These are phyloP conservation scores for Entonaema liquescens DNA, from an alignment of 495 filamentous ascomycete genomes.

Conservation along the genomic window DNA sequence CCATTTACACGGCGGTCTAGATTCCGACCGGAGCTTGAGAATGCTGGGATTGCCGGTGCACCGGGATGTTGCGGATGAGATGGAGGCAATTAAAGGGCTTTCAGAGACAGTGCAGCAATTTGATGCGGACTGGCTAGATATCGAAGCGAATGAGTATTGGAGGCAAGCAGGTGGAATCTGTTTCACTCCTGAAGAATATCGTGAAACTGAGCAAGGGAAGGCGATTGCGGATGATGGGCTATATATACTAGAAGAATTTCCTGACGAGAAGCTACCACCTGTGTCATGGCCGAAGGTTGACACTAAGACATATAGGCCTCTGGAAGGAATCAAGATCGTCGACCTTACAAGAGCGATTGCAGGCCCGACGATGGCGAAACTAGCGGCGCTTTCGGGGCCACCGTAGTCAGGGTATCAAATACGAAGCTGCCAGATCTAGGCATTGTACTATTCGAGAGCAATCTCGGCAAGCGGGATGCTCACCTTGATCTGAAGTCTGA, in stretches of 20 bases:
- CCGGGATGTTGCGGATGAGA: slow-evolving; percentile 39
- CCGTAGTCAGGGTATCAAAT: slow-evolving; percentile 67
- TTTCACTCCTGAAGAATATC: slow-evolving; percentile 57
- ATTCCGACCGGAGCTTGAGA: slow-evolving; percentile 54
- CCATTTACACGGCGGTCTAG: slow-evolving; percentile 62
- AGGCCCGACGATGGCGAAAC: slow-evolving; percentile 61
- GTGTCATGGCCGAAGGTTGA: slow-evolving; percentile 47
- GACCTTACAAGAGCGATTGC: slow-evolving; percentile 70
- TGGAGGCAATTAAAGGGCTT: slow-evolving; percentile 42
- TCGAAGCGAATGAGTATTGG: slow-evolving; percentile 56
- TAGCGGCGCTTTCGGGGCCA: slow-evolving; percentile 68
- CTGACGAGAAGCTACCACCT: slow-evolving; percentile 46
- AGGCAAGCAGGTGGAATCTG: slow-evolving; percentile 64
- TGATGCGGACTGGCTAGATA: slow-evolving; percentile 53
- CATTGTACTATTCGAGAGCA: slow-evolving; percentile 59
- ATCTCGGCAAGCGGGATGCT: slow-evolving; percentile 66
- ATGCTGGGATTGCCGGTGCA: slow-evolving; percentile 54
- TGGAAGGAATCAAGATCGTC: slow-evolving; percentile 68
- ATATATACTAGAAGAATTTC: slow-evolving; percentile 53
- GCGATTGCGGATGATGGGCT: slow-evolving; percentile 60
- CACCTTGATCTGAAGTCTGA: slow-evolving; percentile 58
- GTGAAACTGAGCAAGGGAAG: slow-evolving; percentile 58
- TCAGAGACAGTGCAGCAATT: slow-evolving; percentile 44
- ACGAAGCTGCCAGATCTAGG: slow-evolving; percentile 60
- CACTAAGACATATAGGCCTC: slow-evolving; percentile 52